phyloP scores from a whole-genome alignment of 2,329 filamentous ascomycete species.

The Epichloe typhina region DNA sequence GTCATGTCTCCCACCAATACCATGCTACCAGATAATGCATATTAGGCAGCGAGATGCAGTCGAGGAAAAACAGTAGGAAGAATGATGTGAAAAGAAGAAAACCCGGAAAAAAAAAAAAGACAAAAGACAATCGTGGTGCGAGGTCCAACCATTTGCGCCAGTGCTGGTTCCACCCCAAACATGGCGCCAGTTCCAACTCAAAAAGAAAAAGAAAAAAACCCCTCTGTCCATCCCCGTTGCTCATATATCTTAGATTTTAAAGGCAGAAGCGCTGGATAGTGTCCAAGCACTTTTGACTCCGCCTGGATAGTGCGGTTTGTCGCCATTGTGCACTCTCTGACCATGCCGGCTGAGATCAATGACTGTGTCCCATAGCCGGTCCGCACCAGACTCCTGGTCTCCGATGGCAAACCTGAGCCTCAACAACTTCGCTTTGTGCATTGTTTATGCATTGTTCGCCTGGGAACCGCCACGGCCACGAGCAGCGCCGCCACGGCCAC shows the following conservation, averaged over 20 bases:
- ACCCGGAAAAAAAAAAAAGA: neutral
- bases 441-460: constrained; percentile 34
- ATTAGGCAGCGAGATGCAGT: constrained; percentile 10
- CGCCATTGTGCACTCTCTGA: neutral
- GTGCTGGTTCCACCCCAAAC: constrained; percentile 12
- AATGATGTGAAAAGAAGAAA: constrained; percentile 3
- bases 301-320: neutral
- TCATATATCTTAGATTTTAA: neutral
- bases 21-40: constrained; percentile 7
- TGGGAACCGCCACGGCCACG: constrained; percentile 50
- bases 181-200: constrained; percentile 21
- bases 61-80: constrained; percentile 4
- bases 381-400: neutral
- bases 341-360: neutral
- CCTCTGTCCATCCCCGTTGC: constrained; percentile 11
- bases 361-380: neutral
- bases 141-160: constrained; percentile 9
- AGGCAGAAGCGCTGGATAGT: neutral
- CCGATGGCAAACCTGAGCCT: neutral
- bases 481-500: constrained; percentile 53
- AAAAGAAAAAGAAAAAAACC: constrained; percentile 5
- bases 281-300: neutral
- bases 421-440: neutral
- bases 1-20: neutral
- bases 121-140: constrained; percentile 7